A percentile compares a stretch with the other conserved stretches of the same genome.
Conservation (phyloP, 2,329 filamentous ascomycete genomes). For the Colletotrichum sp. region DNA sequence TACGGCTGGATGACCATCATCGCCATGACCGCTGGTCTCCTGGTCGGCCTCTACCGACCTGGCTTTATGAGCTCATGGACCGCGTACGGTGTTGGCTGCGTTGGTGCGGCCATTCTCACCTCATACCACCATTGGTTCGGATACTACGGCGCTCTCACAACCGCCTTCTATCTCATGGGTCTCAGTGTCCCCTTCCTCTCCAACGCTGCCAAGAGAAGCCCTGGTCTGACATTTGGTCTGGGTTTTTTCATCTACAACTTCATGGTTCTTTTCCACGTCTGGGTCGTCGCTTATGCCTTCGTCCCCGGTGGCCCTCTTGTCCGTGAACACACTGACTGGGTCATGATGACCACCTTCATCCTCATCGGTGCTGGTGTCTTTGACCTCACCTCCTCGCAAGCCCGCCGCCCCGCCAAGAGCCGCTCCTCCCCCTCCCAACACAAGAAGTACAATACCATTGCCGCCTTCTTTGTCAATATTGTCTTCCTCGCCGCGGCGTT, state of each 20-base stretch:
- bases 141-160: slow-evolving; percentile 80
- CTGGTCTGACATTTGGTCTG: slow-evolving; percentile 82
- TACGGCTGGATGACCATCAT: slow-evolving; percentile 87
- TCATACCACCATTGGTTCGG: slow-evolving; percentile 83
- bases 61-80: slow-evolving; percentile 78
- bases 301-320: slow-evolving; percentile 93
- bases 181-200: slow-evolving; percentile 76
- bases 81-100: slow-evolving; percentile 76
- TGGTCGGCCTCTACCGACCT: slow-evolving; percentile 78
- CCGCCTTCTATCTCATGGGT: slow-evolving; percentile 84
- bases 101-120: slow-evolving; percentile 81
- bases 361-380: slow-evolving; percentile 86
- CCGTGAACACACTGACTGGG: slow-evolving; percentile 93
- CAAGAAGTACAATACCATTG: slow-evolving; percentile 57
- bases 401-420: slow-evolving; percentile 42
- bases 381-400: slow-evolving; percentile 63
- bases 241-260: slow-evolving; percentile 94
- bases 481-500: slow-evolving; percentile 83
- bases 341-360: slow-evolving; percentile 88
- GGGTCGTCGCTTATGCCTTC: slow-evolving; percentile 98
- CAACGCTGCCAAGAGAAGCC: slow-evolving; percentile 77
- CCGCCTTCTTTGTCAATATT: slow-evolving; percentile 78
- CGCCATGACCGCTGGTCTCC: slow-evolving; percentile 83
- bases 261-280: slow-evolving; percentile 95
- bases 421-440: slow-evolving; percentile 44